Conservation (phyloP, 1,284 basidiomycete genomes). For the Pascua guehoae region DNA sequence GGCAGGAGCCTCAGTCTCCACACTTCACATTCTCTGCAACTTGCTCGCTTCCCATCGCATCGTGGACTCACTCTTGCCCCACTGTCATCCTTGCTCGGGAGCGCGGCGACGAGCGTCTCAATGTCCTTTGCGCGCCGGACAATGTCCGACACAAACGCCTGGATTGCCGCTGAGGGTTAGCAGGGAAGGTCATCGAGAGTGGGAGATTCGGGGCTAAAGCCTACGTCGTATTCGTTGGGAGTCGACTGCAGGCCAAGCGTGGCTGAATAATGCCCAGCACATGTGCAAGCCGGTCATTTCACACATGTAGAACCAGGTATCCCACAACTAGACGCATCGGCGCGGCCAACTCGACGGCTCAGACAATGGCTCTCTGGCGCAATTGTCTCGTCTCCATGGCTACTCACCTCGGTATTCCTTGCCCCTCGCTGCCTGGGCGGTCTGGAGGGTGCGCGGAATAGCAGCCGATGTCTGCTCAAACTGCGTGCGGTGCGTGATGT, state of each 20-base stretch:
- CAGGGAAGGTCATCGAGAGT: too few relatives aligned
- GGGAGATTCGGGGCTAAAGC: neutral
- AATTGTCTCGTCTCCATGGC: too few relatives aligned
- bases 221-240: too few relatives aligned
- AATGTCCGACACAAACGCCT: conserved; percentile 44
- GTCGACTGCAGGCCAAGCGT: too few relatives aligned
- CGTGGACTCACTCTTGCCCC: conserved; percentile 27
- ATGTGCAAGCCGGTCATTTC: too few relatives aligned
- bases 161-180: conserved; percentile 35
- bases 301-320: too few relatives aligned
- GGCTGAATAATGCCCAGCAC: too few relatives aligned
- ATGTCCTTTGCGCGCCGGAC: conserved; percentile 44
- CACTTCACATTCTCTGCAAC: too few relatives aligned
- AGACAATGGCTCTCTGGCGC: too few relatives aligned
- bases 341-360: too few relatives aligned
- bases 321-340: too few relatives aligned
- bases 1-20: too few relatives aligned
- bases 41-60: neutral
- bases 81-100: conserved; percentile 43
- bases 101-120: conserved; percentile 37
- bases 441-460: conserved; percentile 39
- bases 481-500: conserved; percentile 45
- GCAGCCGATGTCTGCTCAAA: conserved; percentile 42
- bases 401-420: conserved; percentile 34
- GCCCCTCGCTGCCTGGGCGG: conserved; percentile 27